Base-by-base conservation (phyloP, 495 filamentous ascomycete genomes). In the Pyronema omphalodes region DNA sequence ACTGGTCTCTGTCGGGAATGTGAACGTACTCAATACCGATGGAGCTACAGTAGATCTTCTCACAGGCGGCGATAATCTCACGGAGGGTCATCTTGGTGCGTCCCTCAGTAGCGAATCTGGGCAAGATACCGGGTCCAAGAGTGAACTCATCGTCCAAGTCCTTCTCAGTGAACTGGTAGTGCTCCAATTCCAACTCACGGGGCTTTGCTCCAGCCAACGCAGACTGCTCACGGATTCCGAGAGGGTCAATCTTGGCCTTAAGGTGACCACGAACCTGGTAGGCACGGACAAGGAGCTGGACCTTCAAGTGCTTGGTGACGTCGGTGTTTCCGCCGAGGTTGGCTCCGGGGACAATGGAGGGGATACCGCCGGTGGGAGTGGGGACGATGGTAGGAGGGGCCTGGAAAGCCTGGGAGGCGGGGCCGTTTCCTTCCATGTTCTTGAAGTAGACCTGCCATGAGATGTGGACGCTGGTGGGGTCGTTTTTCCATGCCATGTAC, bases 391-490 rank as follows among this genome's bases (percentile, higher is more conserved):
- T 95, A 6, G 91, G 91, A 33, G 91, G 91, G 52, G 93, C 87
- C 59, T 84, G 85, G 75, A 98, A 98, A 59, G 91, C 91, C 68
- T 93, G 83, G 48, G 88, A 89, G 68, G 89, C 85, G 63, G 87
- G 91, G 83, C 96, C 95, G 60, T 89, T 85, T 68, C 93, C 91
- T 72, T 98, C 91, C 87, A 98, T 94, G 71, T 98, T 98, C 67
- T 79, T 82, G 77, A 98, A 98, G 79, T 98, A 98, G 59, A 89
- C 83, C 73, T 95, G 91, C 91, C 91, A 98, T 67, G 91, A 98
- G 62, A 94, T 75, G 71, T 98, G 91, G 44, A 98, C 91, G 69
- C 84, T 93, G 59, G 79, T 76, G 15, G 93, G 87, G 62, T 98
- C 86, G 56, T 82, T 75, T 72, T 89, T 94, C 91, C 91, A 98